A percentile compares a stretch with the other conserved stretches of the same genome.
Conservation (phyloP, 257 asterid species). For the Coffea eugenioides region DNA sequence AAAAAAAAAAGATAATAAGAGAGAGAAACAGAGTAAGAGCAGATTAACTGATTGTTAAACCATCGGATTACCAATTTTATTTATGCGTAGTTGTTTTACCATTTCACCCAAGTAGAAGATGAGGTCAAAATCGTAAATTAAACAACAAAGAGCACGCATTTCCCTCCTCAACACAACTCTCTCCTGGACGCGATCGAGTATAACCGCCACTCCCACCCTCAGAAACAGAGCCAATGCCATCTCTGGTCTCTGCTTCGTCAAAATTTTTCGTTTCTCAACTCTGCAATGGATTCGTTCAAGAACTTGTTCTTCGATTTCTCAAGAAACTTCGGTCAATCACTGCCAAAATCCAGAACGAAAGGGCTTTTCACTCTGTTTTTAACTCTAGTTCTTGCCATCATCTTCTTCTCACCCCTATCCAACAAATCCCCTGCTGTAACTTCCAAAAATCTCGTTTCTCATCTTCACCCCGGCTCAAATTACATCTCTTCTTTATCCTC, state of each 20-base stretch:
- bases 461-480: slow-evolving; percentile 20
- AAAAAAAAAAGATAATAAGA: no score
- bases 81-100: background rate
- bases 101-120: background rate
- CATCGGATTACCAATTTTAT: background rate
- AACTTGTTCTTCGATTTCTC: slow-evolving; percentile 24
- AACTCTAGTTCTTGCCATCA: slow-evolving; percentile 31
- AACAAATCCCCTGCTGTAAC: slow-evolving; percentile 29
- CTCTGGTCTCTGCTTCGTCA: background rate
- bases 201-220: slow-evolving; percentile 24
- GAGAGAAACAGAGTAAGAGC: no score
- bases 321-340: slow-evolving; percentile 27
- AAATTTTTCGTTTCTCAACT: background rate
- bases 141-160: background rate
- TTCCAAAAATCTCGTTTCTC: slow-evolving; percentile 20
- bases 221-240: background rate
- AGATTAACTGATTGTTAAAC: background rate
- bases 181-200: slow-evolving; percentile 6
- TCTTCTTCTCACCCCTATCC: slow-evolving; percentile 26
- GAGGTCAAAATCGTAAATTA: background rate
- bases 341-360: slow-evolving; percentile 27
- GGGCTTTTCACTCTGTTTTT: slow-evolving; percentile 32
- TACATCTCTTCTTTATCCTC: slow-evolving; percentile 23
- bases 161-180: background rate
- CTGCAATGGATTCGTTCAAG: slow-evolving; percentile 39